Evolutionary conservation across 2,329 filamentous ascomycete species (phyloP).

Genomic region (Pyricularia grisea): DNA sequence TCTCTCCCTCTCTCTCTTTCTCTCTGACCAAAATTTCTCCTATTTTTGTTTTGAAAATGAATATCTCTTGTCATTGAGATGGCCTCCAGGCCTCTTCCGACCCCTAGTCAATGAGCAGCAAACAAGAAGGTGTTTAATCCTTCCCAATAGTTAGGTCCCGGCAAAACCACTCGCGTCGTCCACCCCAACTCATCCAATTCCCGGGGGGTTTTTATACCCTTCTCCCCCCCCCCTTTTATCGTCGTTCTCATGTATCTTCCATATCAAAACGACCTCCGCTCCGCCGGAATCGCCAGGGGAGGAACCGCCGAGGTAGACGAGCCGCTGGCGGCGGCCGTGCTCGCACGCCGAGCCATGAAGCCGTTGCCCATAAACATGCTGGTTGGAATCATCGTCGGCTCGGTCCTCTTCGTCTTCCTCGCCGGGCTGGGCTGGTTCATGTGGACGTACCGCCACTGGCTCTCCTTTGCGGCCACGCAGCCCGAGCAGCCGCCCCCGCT

Average conservation of each 20-base stretch:
- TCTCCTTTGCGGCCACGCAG: constrained; percentile 20
- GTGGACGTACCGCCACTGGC: constrained; percentile 27
- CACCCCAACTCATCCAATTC: background rate
- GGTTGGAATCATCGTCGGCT: constrained; percentile 30
- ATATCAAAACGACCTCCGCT: background rate
- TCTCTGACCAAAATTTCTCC: background rate
- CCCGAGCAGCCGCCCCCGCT: constrained; percentile 8
- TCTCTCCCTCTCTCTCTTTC: too few species aligned
- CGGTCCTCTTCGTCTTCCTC: constrained; percentile 30
- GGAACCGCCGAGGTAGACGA: background rate
- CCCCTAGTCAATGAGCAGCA: background rate
- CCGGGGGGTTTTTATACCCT: background rate
- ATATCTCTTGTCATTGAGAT: background rate
- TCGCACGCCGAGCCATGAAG: background rate
- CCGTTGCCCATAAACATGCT: constrained; percentile 23
- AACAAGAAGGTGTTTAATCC: background rate
- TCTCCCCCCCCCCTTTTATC: too few species aligned
- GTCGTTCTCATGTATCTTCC: background rate
- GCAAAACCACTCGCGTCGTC: background rate
- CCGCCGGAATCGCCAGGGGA: background rate
- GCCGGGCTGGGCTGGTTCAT: constrained; percentile 25
- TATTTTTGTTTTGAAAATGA: background rate
- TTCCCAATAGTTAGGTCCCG: background rate
- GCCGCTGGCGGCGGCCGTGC: background rate
- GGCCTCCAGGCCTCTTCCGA: background rate